A percentile compares a stretch with the other conserved stretches of the same genome.
Evolutionary conservation across 768 basidiomycete genomes (phyloP).

Genomic region (Tricholoma matsutake): DNA sequence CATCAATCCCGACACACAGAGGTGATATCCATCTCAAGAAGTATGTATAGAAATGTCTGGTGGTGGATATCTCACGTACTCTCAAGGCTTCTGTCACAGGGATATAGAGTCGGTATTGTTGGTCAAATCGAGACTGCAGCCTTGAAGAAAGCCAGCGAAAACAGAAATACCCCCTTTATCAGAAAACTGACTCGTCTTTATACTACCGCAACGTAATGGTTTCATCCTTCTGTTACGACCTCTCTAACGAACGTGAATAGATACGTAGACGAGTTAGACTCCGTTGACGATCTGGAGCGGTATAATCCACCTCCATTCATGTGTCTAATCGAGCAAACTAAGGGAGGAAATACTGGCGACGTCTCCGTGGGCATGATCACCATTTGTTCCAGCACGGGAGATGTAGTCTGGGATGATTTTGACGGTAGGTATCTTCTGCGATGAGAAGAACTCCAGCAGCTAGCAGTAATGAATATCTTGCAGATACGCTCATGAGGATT

Average conservation of each 20-base stretch:
- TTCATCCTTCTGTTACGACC: constrained; percentile 1
- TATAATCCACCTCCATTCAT: constrained; percentile 63
- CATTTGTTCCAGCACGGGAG: constrained; percentile 85
- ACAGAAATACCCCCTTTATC: constrained; percentile 68
- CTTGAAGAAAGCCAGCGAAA: constrained; percentile 79
- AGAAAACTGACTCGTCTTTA: constrained; percentile 76
- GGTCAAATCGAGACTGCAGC: constrained; percentile 86
- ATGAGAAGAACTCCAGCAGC: not conserved
- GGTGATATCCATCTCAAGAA: constrained; percentile 74
- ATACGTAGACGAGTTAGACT: constrained; percentile 79
- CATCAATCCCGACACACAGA: constrained; percentile 69
- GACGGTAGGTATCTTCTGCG: constrained; percentile 47
- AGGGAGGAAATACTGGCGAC: constrained; percentile 24
- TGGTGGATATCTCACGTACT: constrained; percentile 1
- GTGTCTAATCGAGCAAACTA: constrained; percentile 67
- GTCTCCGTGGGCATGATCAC: constrained; percentile 69
- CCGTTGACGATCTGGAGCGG: constrained; percentile 58
- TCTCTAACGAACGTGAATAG: constrained; percentile 35
- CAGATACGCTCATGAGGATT: constrained; percentile 80
- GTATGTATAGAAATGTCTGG: constrained; percentile 32
- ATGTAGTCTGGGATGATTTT: constrained; percentile 92
- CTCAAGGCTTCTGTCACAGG: constrained; percentile 63
- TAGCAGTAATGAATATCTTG: constrained; percentile 1
- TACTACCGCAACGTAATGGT: constrained; percentile 80
- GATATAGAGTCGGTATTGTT: constrained; percentile 82